phyloP scores from a whole-genome alignment of 192 early-diverging fungal genomes.

The Coemansia sp. region DNA sequence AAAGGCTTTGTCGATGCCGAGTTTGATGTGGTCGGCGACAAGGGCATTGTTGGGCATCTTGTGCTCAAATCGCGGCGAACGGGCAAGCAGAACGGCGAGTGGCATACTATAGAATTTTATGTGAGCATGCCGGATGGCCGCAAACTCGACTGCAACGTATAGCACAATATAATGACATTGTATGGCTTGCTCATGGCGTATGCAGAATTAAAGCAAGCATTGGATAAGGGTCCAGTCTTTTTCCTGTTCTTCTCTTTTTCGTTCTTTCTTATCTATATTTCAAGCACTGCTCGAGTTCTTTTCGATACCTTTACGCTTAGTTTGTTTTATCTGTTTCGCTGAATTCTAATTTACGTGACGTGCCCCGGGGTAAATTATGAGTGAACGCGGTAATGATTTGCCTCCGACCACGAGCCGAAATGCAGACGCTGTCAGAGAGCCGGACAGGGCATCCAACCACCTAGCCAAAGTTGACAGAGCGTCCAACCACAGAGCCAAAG shows the following conservation, averaged over 20 bases:
- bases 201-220: neutral
- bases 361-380: slow-evolving; percentile 56
- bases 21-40: slow-evolving; percentile 49
- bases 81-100: slow-evolving; percentile 54
- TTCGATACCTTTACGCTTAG: neutral
- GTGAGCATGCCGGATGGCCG: slow-evolving; percentile 37
- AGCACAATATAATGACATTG: neutral
- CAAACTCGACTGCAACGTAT: slow-evolving; percentile 34
- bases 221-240: neutral
- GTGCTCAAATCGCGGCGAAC: slow-evolving; percentile 49
- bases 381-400: slow-evolving; percentile 18
- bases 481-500: too few relatives aligned
- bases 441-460: too few relatives aligned
- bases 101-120: slow-evolving; percentile 50
- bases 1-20: slow-evolving; percentile 54
- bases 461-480: too few relatives aligned
- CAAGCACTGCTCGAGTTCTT: neutral
- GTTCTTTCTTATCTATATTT: neutral
- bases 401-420: slow-evolving; percentile 18
- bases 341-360: slow-evolving; percentile 49
- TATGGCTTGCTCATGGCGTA: too few relatives aligned
- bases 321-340: slow-evolving; percentile 55
- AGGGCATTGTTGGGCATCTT: slow-evolving; percentile 36
- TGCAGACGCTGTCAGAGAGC: neutral
- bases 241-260: neutral